Conservation (phyloP, 176 grass and related monocot genomes). For the Leersia perrieri region DNA sequence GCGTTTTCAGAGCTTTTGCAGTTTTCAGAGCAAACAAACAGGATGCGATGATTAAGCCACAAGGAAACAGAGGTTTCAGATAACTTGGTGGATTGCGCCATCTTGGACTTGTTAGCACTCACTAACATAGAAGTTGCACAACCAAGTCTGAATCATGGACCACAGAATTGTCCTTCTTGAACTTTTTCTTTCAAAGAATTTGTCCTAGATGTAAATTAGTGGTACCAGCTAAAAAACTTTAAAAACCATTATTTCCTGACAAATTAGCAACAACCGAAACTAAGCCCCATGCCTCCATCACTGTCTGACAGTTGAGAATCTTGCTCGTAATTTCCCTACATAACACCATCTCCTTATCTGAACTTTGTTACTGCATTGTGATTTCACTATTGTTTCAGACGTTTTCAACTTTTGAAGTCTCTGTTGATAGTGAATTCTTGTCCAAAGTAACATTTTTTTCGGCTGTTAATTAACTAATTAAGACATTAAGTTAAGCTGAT, state of each 20-base stretch:
- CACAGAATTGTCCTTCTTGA: neutral
- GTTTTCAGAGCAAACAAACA: slow-evolving; percentile 6
- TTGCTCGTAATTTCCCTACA: neutral
- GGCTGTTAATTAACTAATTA: neutral
- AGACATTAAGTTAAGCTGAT: neutral
- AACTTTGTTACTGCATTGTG: neutral
- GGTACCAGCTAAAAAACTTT: neutral
- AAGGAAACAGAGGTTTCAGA: neutral
- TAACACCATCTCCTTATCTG: neutral
- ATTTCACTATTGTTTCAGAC: neutral
- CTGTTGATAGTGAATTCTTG: neutral
- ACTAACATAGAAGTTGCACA: neutral
- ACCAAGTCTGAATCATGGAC: neutral
- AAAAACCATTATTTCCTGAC: neutral
- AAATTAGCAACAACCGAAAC: neutral
- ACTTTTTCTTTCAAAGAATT: neutral
- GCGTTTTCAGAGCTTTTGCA: slow-evolving; percentile 8
- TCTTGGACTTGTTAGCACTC: neutral
- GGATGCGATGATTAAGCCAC: neutral
- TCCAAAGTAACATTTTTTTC: neutral
- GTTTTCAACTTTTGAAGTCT: neutral
- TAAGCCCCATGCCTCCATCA: neutral
- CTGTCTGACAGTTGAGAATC: neutral
- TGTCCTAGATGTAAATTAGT: neutral
- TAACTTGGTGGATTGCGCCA: neutral